Base-by-base conservation (phyloP, 148 eudicot genomes). In the Persicaria tinctoria region DNA sequence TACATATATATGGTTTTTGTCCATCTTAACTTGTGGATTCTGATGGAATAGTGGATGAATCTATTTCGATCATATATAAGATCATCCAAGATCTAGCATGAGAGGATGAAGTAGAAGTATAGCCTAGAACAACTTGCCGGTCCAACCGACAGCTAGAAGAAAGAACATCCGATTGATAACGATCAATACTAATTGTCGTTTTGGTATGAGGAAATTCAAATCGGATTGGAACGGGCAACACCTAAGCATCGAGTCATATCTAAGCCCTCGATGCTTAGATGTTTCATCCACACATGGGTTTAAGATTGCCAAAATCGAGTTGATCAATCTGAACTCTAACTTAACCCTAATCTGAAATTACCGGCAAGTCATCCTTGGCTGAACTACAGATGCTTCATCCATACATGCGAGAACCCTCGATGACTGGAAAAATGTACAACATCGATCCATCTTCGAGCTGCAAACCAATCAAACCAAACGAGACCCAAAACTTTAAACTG, bases 351-450 rank as follows among this genome's bases (percentile, higher is more conserved):
- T 32, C 55, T 8, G 0, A 11, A 51, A 13, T 8, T 16, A 53
- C 71, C 71, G 71, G 71, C 71, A 68, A 68, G 71, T 68, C 71
- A 68, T 68, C 71, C 71, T 68, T 68, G 71, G 71, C 71, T 68
- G 47, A 48, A 68, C 71, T 23, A 38, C 16, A 41, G 6, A 32
- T 20, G 71, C 46, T 12, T 68, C 71, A 68, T 10, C 71, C 71
- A 8, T 18, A 68, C 71, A 68, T 68, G 71, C 71, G 38, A 68
- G 71, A 53, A 68, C 71, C 71, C 46, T 14, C 38, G 71, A 68
- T 68, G 71, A 64, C 53, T 3, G 13, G 16, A 53, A 11, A 53
- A 53, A 53, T 51, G 12, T 51, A n/a, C 20, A 3, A 64, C 6
- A 4, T 63, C 69, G 9, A 18, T 54, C 38, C 41, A 32, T 32